Evolutionary conservation across 306 rosid genomes (phyloP).

Genomic region (Quercus ilex): DNA sequence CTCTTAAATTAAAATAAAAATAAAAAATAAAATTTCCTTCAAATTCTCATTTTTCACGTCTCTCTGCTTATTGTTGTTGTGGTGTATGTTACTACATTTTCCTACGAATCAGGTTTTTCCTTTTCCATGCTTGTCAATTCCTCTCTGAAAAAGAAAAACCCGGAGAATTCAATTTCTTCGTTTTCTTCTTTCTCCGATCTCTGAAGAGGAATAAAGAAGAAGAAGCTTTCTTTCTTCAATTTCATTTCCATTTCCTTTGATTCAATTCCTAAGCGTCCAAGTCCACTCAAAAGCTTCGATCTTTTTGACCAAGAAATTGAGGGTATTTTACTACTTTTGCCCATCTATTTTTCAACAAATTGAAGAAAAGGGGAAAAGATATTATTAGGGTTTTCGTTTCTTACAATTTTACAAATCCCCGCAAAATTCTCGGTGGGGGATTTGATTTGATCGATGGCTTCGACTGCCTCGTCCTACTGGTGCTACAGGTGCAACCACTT

Average conservation of each 20-base stretch:
- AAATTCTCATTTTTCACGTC: neutral
- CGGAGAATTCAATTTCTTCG: neutral
- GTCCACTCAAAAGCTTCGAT: neutral
- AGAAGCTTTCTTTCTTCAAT: neutral
- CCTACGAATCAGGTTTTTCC: neutral
- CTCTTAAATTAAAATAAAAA: neutral
- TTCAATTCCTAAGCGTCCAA: neutral
- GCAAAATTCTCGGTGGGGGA: neutral
- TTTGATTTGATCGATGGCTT: slow-evolving; percentile 31
- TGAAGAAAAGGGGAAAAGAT: neutral
- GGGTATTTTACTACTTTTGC: neutral
- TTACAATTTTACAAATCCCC: neutral
- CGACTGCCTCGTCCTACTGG: slow-evolving; percentile 49
- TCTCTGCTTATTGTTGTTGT: neutral
- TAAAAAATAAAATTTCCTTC: neutral
- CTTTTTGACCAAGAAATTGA: slow-evolving; percentile 5
- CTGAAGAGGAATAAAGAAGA: neutral
- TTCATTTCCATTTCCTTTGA: neutral
- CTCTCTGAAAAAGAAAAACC: neutral
- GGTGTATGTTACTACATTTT: neutral
- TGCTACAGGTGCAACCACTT: slow-evolving; percentile 55
- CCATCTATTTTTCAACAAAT: neutral
- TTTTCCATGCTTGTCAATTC: neutral
- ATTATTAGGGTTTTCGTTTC: slow-evolving; percentile 8
- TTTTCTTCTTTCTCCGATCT: neutral